These are phyloP conservation scores for Tuber microsphaerosporum DNA, from an alignment of 495 filamentous ascomycete species.

Conservation along the genomic window DNA sequence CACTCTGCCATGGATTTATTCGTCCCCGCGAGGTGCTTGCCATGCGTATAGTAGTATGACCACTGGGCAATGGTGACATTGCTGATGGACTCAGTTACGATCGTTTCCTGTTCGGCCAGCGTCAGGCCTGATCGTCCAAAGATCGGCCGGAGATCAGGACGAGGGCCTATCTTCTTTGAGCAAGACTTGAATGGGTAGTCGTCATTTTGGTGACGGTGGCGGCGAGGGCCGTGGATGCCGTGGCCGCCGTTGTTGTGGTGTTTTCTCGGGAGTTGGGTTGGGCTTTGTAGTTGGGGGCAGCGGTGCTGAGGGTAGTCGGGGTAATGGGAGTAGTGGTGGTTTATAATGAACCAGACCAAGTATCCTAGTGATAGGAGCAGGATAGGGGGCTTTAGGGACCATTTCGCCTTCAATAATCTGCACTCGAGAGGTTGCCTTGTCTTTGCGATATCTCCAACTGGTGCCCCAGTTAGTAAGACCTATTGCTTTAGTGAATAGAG, in stretches of 20 bases:
- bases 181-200: background rate
- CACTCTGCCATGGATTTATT: slow-evolving; percentile 80
- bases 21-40: slow-evolving; percentile 80
- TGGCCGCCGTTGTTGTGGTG: background rate
- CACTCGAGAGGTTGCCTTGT: background rate
- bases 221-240: no score
- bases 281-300: background rate
- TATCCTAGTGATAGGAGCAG: background rate
- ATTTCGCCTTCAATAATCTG: background rate
- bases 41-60: slow-evolving; percentile 84
- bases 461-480: background rate
- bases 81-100: slow-evolving; percentile 19
- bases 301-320: background rate
- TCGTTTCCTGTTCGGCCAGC: slow-evolving; percentile 13
- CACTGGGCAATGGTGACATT: slow-evolving; percentile 52
- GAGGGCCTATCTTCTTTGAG: background rate
- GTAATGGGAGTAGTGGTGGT: no score
- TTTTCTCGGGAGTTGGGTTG: background rate
- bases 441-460: background rate
- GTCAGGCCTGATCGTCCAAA: slow-evolving; percentile 9
- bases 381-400: background rate
- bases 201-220: no score
- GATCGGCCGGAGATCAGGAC: background rate
- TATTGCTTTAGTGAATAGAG: background rate
- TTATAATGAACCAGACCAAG: background rate